These are phyloP conservation scores for Sechiopsis laciniata DNA, from an alignment of 306 rosid genomes.

Conservation along the genomic window DNA sequence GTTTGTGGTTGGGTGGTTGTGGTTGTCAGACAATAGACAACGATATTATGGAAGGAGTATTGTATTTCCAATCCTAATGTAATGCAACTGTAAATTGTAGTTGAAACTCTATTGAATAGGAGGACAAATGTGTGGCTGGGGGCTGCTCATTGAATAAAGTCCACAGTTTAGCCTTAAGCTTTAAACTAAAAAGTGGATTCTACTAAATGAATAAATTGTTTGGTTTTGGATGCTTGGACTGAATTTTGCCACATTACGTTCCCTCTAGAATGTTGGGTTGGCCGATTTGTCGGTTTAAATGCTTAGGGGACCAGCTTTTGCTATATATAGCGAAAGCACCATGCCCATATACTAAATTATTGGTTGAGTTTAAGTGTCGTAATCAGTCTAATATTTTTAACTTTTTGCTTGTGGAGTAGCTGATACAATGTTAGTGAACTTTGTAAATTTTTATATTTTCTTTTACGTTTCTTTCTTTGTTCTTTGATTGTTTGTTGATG, in stretches of 20 bases:
- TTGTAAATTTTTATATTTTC: too few relatives aligned
- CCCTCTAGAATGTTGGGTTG: slow-evolving; percentile 2
- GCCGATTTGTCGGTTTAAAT: neutral
- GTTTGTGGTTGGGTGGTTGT: neutral
- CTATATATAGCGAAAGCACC: neutral
- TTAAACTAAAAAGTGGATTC: slow-evolving; percentile 8
- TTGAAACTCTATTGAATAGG: neutral
- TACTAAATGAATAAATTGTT: neutral
- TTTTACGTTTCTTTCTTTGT: too few relatives aligned
- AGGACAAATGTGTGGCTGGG: slow-evolving; percentile 19
- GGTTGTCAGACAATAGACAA: neutral
- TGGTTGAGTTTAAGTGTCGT: slow-evolving; percentile 18
- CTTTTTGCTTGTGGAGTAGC: too few relatives aligned
- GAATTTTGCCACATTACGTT: neutral
- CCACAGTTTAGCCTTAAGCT: neutral
- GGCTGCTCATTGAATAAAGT: slow-evolving; percentile 7
- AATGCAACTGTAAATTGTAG: neutral
- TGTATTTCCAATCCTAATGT: neutral
- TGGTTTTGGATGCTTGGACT: slow-evolving; percentile 3
- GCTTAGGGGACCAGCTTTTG: too few relatives aligned
- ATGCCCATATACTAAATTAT: neutral
- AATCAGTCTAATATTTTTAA: neutral
- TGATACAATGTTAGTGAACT: too few relatives aligned
- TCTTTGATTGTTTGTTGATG: too few relatives aligned
- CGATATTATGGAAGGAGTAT: neutral